Conservation (phyloP, 2,329 filamentous ascomycete species). For the Colletotrichum salicis region DNA sequence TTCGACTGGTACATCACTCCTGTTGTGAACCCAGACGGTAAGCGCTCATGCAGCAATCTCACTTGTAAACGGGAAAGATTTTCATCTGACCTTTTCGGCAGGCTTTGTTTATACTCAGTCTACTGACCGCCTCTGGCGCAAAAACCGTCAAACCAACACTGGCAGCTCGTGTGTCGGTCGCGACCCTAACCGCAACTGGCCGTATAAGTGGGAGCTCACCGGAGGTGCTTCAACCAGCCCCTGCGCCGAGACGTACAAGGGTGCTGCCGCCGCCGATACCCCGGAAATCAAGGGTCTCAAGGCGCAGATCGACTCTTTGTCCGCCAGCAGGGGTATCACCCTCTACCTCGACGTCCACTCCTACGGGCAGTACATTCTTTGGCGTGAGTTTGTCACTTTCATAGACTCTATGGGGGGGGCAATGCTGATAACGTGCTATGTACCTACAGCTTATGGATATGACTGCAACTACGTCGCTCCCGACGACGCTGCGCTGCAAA, state of each 20-base stretch:
- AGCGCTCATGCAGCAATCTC: background rate
- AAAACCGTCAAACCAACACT: conserved; percentile 57
- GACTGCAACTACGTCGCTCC: conserved; percentile 34
- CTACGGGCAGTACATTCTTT: conserved; percentile 60
- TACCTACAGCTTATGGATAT: conserved; percentile 22
- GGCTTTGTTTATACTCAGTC: conserved; percentile 60
- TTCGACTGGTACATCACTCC: conserved; percentile 67
- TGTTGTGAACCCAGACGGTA: conserved; percentile 59
- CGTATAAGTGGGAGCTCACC: conserved; percentile 57
- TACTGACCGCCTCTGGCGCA: conserved; percentile 61
- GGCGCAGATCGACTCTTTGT: conserved; percentile 55
- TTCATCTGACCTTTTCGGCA: conserved; percentile 1
- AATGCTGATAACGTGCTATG: background rate
- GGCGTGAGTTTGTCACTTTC: conserved; percentile 13
- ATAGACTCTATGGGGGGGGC: too few relatives aligned
- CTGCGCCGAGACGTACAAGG: conserved; percentile 58
- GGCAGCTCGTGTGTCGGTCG: conserved; percentile 54
- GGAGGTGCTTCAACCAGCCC: conserved; percentile 60
- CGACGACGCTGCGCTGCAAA: conserved; percentile 20
- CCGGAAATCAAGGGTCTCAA: conserved; percentile 60
- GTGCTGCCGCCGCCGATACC: conserved; percentile 51
- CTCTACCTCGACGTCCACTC: conserved; percentile 74
- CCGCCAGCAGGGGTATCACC: conserved; percentile 59
- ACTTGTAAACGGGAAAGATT: too few relatives aligned
- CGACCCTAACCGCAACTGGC: conserved; percentile 67